Evolutionary conservation across 495 filamentous ascomycete species (phyloP).

Genomic region (Neurospora cerealis): DNA sequence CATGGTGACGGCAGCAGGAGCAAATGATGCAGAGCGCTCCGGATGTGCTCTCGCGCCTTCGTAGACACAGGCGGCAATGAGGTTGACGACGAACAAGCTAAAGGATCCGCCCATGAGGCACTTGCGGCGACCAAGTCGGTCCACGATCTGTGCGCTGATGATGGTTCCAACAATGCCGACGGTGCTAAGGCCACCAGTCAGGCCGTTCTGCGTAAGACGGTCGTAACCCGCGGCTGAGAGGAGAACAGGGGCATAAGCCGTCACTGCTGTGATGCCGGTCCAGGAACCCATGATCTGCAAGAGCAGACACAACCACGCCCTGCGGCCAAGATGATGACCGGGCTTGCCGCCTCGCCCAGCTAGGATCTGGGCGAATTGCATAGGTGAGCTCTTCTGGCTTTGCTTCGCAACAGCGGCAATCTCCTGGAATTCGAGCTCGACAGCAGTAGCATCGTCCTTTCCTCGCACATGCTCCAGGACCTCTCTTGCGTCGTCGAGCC

Average conservation of each 20-base stretch:
- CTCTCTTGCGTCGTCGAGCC: not conserved
- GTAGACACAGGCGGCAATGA: slow-evolving; percentile 5
- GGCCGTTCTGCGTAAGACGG: slow-evolving; percentile 9
- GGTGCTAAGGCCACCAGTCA: slow-evolving; percentile 7
- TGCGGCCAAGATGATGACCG: slow-evolving; percentile 5
- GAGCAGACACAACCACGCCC: slow-evolving; percentile 39
- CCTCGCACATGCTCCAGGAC: not conserved
- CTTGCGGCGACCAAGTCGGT: slow-evolving; percentile 8
- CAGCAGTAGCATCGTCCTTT: not conserved
- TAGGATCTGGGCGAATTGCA: not conserved
- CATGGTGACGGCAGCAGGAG: slow-evolving; percentile 11
- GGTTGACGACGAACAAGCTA: slow-evolving; percentile 6
- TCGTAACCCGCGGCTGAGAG: slow-evolving; percentile 29
- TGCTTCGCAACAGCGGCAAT: not conserved
- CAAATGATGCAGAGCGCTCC: slow-evolving; percentile 6
- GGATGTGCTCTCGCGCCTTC: slow-evolving; percentile 5
- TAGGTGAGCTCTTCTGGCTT: not conserved
- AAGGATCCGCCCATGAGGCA: slow-evolving; percentile 7
- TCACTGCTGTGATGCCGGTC: slow-evolving; percentile 63
- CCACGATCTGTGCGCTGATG: slow-evolving; percentile 12
- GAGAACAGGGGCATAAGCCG: slow-evolving; percentile 55
- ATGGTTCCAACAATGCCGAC: slow-evolving; percentile 10
- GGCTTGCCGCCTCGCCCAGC: not conserved
- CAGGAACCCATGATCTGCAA: slow-evolving; percentile 66
- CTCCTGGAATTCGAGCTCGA: not conserved